Evolutionary conservation across 2,329 filamentous ascomycete species (phyloP).

Genomic region (Leptoxyphium fumago): DNA sequence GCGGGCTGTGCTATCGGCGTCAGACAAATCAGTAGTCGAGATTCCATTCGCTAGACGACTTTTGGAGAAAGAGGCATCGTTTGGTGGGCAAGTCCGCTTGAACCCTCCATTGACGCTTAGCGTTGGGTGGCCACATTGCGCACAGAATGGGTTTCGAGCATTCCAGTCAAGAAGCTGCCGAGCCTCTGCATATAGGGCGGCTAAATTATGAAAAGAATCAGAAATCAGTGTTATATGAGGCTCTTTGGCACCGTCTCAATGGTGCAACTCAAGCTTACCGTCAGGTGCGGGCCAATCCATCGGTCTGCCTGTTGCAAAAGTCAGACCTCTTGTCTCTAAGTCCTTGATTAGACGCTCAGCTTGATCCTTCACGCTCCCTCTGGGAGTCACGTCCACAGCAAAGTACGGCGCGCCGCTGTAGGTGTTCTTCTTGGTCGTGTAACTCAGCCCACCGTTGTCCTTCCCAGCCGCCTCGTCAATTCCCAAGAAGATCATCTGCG

Average conservation of each 20-base stretch:
- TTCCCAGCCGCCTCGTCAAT: constrained; percentile 46
- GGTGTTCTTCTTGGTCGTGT: constrained; percentile 47
- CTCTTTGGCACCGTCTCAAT: no score
- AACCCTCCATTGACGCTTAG: constrained; percentile 65
- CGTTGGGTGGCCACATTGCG: constrained; percentile 70
- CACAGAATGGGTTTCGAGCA: constrained; percentile 79
- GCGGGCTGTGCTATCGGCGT: constrained; percentile 31
- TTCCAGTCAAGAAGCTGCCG: constrained; percentile 91
- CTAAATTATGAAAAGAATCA: constrained; percentile 29
- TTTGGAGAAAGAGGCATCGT: constrained; percentile 37
- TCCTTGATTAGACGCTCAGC: constrained; percentile 45
- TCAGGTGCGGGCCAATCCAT: constrained; percentile 46
- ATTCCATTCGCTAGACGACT: constrained; percentile 8
- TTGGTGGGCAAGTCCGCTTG: constrained; percentile 64
- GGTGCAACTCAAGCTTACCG: constrained; percentile 30
- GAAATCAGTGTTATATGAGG: no score
- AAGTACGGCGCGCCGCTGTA: constrained; percentile 77
- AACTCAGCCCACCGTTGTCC: constrained; percentile 38
- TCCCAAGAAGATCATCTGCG: constrained; percentile 72
- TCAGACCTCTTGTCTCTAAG: constrained; percentile 45
- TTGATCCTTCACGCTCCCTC: constrained; percentile 43
- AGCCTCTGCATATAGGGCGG: constrained; percentile 80
- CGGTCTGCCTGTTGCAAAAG: constrained; percentile 53
- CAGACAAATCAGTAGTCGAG: constrained; percentile 1
- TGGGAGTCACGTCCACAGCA: constrained; percentile 71